Evolutionary conservation across 306 rosid species (phyloP), one percentile per base, ranked within the genome.

Genomic region (Aeschynomene evenia): DNA sequence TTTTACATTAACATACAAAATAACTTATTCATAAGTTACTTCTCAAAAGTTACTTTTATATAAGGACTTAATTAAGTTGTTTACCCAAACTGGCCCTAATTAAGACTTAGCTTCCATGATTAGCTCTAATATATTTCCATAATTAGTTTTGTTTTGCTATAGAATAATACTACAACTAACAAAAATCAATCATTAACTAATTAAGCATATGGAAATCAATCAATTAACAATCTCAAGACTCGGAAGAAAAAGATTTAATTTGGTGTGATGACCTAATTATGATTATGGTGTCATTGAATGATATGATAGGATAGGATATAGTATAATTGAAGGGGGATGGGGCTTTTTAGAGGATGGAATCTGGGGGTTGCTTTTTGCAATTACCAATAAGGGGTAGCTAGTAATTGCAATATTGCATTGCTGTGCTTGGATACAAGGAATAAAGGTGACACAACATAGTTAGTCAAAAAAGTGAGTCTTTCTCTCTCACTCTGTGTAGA

Each of bases 301-400:
- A n/a, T n/a, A n/a, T n/a, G n/a, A n/a, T n/a, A n/a, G n/a, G n/a
- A n/a, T n/a, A n/a, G n/a, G n/a, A n/a, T n/a, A 53, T 76, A 42
- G 11, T 37, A 56, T 79, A 55, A 74, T 79, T 26, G 12, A 65
- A 52, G 8, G 42, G 24, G 46, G 66, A 15, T 23, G 33, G 50
- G n/a, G n/a, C n/a, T n/a, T 10, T 64, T 29, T 58, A 58, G 63
- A 68, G 61, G 61, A 75, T 71, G 84, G 88, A 83, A 88, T 81
- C 77, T 85, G 65, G 23, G 57, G 65, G 28, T 77, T 74, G 81
- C 88, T 69, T 88, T 85, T 83, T 69, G 68, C 87, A 67, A 31
- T 52, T 72, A 81, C 85, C 87, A 85, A 85, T n/a, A n/a, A n/a
- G n/a, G 61, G 87, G 73, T 26, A 26, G 66, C 50, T 71, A 73